Evolutionary conservation across 148 eudicot genomes (phyloP).

Genomic region (Hydrangea macrophylla): DNA sequence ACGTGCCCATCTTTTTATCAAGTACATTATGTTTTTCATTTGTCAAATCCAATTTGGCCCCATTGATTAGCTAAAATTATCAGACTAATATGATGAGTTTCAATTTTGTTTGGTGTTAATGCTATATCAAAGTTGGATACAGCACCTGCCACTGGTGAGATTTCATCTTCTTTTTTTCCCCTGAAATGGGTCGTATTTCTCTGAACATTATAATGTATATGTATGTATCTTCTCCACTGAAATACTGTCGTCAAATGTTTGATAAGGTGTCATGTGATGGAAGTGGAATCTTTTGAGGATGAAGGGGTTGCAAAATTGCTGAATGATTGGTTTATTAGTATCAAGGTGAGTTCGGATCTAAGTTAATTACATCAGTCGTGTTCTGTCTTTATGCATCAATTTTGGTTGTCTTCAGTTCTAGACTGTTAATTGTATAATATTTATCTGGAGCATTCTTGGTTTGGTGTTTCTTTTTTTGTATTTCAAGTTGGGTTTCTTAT

Average conservation of each 20-base stretch:
- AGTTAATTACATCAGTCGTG: not conserved
- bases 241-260: not conserved
- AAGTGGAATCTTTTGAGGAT: constrained; percentile 93
- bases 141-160: constrained; percentile 98
- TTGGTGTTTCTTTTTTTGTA: too few relatives aligned
- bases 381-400: not conserved
- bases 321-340: constrained; percentile 90
- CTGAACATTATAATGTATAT: not conserved
- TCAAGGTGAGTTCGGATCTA: constrained; percentile 51
- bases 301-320: constrained; percentile 86
- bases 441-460: not conserved
- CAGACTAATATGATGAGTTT: constrained; percentile 20
- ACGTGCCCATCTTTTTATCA: constrained; percentile 89
- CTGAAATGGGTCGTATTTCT: constrained; percentile 1
- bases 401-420: not conserved
- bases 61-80: constrained; percentile 6
- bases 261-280: constrained; percentile 99
- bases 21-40: constrained; percentile 39
- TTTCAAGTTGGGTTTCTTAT: too few relatives aligned
- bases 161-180: constrained; percentile 2
- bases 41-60: not conserved
- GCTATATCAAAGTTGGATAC: constrained; percentile 72
- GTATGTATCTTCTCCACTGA: not conserved
- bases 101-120: constrained; percentile 23
- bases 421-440: not conserved